phyloP scores from a whole-genome alignment of 1,139 yeast genomes.

The Candida sp. region DNA sequence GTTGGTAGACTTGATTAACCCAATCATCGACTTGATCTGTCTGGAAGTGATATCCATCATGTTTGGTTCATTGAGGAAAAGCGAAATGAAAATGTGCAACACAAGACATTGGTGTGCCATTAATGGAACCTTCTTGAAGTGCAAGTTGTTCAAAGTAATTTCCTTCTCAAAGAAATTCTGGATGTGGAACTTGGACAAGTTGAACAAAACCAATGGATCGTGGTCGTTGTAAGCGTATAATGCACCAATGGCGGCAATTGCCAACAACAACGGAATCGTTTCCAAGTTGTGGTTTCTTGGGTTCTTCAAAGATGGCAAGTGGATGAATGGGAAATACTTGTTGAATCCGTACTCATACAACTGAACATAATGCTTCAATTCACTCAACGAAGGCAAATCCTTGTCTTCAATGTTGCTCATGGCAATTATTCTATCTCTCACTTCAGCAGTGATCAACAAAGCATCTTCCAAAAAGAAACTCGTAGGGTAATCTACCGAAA shows the following conservation, averaged over 20 bases:
- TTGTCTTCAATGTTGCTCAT: constrained; percentile 51
- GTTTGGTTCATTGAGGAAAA: constrained; percentile 77
- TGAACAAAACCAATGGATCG: constrained; percentile 77
- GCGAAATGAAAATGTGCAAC: constrained; percentile 79
- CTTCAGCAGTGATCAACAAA: constrained; percentile 47
- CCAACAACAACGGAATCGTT: constrained; percentile 75
- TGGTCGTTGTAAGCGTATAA: constrained; percentile 81
- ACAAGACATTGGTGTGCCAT: constrained; percentile 91
- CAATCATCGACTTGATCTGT: constrained; percentile 79
- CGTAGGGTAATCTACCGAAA: constrained; percentile 14
- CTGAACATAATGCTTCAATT: constrained; percentile 72
- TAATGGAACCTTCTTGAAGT: constrained; percentile 71
- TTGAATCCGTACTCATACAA: constrained; percentile 78
- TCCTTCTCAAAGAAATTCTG: constrained; percentile 74
- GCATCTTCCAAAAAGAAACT: constrained; percentile 16
- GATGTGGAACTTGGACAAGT: constrained; percentile 77
- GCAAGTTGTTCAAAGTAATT: constrained; percentile 46
- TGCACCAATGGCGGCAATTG: constrained; percentile 92
- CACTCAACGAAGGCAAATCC: constrained; percentile 78
- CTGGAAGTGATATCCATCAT: constrained; percentile 77
- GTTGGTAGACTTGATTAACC: constrained; percentile 77
- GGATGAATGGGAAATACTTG: constrained; percentile 84
- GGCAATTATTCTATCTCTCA: constrained; percentile 56
- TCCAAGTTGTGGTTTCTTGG: constrained; percentile 58
- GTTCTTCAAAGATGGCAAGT: constrained; percentile 67